A percentile compares a stretch with the other conserved stretches of the same genome.
phyloP scores from a whole-genome alignment of 306 rosid species.

The Coriaria nepalensis region DNA sequence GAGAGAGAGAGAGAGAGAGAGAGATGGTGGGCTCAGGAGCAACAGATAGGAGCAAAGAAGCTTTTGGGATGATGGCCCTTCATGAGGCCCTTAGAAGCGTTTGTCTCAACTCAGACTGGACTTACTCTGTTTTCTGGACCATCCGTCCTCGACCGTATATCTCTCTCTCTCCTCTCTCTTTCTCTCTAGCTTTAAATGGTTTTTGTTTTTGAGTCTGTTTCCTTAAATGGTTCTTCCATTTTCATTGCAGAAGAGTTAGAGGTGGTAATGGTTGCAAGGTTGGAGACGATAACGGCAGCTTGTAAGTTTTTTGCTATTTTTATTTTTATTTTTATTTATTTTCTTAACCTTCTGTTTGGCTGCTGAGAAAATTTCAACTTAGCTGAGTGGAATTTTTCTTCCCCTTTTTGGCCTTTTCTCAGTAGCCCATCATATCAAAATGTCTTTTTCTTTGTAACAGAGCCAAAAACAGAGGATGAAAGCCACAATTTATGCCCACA shows the following conservation, averaged over 20 bases:
- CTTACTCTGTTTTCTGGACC: conserved; percentile 99
- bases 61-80: conserved; percentile 99
- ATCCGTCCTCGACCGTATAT: conserved; percentile 99
- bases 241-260: conserved; percentile 65
- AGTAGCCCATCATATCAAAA: too few species aligned
- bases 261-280: conserved; percentile 99
- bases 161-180: conserved; percentile 8
- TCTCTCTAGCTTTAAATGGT: conserved; percentile 5
- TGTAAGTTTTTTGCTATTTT: conserved; percentile 45
- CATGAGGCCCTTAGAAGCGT: conserved; percentile 98
- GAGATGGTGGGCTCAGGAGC: conserved; percentile 99
- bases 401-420: too few species aligned
- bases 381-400: background rate
- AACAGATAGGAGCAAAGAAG: conserved; percentile 98
- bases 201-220: conserved; percentile 12
- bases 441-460: too few species aligned
- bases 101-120: conserved; percentile 76
- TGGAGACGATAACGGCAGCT: conserved; percentile 93
- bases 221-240: conserved; percentile 23
- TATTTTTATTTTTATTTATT: background rate
- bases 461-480: too few species aligned
- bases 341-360: background rate
- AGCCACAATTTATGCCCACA: too few species aligned
- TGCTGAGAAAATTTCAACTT: background rate
- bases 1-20: conserved; percentile 21